A percentile compares a stretch with the other conserved stretches of the same genome.
Evolutionary conservation across 2,329 filamentous ascomycete species (phyloP).

Genomic region (Calonectria naviculata): DNA sequence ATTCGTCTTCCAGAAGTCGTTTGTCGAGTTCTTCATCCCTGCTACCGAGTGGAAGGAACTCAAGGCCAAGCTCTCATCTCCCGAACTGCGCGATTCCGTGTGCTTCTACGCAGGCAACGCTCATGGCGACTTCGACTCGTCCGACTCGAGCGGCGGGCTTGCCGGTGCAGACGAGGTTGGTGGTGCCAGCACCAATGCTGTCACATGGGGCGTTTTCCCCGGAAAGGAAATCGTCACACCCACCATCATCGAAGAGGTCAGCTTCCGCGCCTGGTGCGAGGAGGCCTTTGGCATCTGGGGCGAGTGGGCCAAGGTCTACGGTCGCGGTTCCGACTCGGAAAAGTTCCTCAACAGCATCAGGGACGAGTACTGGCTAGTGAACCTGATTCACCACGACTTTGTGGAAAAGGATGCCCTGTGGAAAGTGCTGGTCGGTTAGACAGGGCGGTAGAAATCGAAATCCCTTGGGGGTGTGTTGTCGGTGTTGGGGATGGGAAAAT

Average conservation of each 20-base stretch:
- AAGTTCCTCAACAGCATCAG: slow-evolving; percentile 75
- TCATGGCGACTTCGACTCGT: slow-evolving; percentile 81
- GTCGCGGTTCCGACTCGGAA: slow-evolving; percentile 76
- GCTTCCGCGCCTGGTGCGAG: slow-evolving; percentile 93
- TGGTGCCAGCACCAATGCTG: slow-evolving; percentile 81
- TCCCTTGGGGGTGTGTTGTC: neutral
- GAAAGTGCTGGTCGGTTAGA: slow-evolving; percentile 67
- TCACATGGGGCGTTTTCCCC: slow-evolving; percentile 96
- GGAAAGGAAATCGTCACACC: slow-evolving; percentile 97
- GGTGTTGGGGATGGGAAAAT: slow-evolving; percentile 48
- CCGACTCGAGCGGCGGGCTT: slow-evolving; percentile 59
- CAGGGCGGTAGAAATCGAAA: neutral
- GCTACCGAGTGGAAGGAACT: slow-evolving; percentile 77
- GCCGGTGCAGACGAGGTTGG: slow-evolving; percentile 43
- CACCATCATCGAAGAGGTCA: slow-evolving; percentile 96
- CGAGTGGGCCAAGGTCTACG: slow-evolving; percentile 93
- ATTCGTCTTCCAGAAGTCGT: slow-evolving; percentile 98
- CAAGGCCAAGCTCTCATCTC: slow-evolving; percentile 67
- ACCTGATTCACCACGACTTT: slow-evolving; percentile 86
- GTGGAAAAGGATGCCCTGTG: slow-evolving; percentile 78
- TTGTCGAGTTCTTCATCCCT: slow-evolving; percentile 95
- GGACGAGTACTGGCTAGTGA: slow-evolving; percentile 87
- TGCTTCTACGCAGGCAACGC: slow-evolving; percentile 91
- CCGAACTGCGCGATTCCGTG: slow-evolving; percentile 73
- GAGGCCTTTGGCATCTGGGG: slow-evolving; percentile 96